Evolutionary conservation across 2,329 filamentous ascomycete species (phyloP).

Genomic region (Colletotrichum chrysophilum): DNA sequence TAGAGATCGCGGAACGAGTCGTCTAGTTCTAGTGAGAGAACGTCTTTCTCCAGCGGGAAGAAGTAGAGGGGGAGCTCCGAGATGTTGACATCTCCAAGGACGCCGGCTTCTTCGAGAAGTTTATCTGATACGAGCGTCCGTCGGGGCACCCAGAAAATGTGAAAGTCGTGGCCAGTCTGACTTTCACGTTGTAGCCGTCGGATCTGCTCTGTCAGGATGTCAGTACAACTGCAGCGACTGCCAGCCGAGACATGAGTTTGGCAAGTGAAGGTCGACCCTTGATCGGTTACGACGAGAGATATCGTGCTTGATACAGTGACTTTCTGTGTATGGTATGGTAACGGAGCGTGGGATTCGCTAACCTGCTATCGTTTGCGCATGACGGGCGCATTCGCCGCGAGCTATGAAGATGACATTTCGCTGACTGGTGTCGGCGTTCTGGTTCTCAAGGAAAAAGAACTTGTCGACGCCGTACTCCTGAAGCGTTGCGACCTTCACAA

Average conservation of each 20-base stretch:
- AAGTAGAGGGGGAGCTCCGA: conserved; percentile 88
- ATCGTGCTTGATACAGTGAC: background rate
- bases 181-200: conserved; percentile 87
- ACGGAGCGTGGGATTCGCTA: conserved; percentile 40
- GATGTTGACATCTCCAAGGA: conserved; percentile 90
- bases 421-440: conserved; percentile 92
- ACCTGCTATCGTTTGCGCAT: conserved; percentile 90
- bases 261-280: background rate
- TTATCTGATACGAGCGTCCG: conserved; percentile 91
- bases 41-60: conserved; percentile 87
- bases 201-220: conserved; percentile 73
- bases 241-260: conserved; percentile 15
- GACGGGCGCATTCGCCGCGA: conserved; percentile 84
- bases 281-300: background rate
- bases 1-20: conserved; percentile 88
- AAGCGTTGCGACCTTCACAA: conserved; percentile 93
- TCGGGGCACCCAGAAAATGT: conserved; percentile 93
- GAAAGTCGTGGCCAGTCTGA: conserved; percentile 92
- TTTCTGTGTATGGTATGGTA: background rate
- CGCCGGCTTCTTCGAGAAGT: conserved; percentile 89
- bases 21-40: conserved; percentile 89
- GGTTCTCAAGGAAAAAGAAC: conserved; percentile 95
- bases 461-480: conserved; percentile 98
- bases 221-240: conserved; percentile 40
- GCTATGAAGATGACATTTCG: conserved; percentile 95